Evolutionary conservation across 2,329 filamentous ascomycete genomes (phyloP).

Genomic region (Paecilomyces variotii): DNA sequence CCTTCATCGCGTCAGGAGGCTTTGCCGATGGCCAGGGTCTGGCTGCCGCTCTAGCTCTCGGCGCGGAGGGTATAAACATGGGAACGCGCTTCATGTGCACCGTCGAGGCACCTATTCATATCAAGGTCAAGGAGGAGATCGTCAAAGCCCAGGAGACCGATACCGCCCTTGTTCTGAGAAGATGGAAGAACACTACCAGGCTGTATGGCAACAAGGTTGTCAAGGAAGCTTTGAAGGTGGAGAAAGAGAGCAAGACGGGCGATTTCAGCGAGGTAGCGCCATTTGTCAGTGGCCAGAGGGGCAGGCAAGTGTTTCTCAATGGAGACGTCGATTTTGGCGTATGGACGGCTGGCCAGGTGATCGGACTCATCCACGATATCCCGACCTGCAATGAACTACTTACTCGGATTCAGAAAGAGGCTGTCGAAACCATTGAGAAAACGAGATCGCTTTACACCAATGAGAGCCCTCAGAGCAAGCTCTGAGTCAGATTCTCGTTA

Average conservation of each 20-base stretch:
- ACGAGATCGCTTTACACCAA: slow-evolving; percentile 47
- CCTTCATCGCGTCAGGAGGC: slow-evolving; percentile 92
- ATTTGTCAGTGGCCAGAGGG: slow-evolving; percentile 82
- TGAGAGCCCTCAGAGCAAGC: slow-evolving; percentile 46
- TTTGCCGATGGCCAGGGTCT: slow-evolving; percentile 93
- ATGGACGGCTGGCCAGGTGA: slow-evolving; percentile 93
- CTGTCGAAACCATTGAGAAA: slow-evolving; percentile 56
- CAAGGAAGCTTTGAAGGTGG: slow-evolving; percentile 69
- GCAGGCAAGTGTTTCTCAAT: slow-evolving; percentile 82
- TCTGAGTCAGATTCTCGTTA: slow-evolving; percentile 31
- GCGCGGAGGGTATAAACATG: slow-evolving; percentile 96
- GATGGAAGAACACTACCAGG: slow-evolving; percentile 88
- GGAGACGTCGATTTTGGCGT: slow-evolving; percentile 87
- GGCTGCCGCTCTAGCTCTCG: slow-evolving; percentile 80
- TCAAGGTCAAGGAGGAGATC: slow-evolving; percentile 89
- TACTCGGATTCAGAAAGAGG: slow-evolving; percentile 68
- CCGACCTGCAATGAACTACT: slow-evolving; percentile 65
- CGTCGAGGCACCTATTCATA: slow-evolving; percentile 82
- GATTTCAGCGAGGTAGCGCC: slow-evolving; percentile 86
- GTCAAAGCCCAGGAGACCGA: slow-evolving; percentile 83
- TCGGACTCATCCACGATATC: slow-evolving; percentile 78
- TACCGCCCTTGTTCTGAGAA: slow-evolving; percentile 75
- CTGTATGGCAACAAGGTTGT: slow-evolving; percentile 88
- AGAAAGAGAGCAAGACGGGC: slow-evolving; percentile 71
- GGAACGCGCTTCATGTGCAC: slow-evolving; percentile 97